A percentile compares a stretch with the other conserved stretches of the same genome.
These are phyloP conservation scores for Puccinia triticina DNA, from an alignment of 1,284 basidiomycete species.

Conservation along the genomic window DNA sequence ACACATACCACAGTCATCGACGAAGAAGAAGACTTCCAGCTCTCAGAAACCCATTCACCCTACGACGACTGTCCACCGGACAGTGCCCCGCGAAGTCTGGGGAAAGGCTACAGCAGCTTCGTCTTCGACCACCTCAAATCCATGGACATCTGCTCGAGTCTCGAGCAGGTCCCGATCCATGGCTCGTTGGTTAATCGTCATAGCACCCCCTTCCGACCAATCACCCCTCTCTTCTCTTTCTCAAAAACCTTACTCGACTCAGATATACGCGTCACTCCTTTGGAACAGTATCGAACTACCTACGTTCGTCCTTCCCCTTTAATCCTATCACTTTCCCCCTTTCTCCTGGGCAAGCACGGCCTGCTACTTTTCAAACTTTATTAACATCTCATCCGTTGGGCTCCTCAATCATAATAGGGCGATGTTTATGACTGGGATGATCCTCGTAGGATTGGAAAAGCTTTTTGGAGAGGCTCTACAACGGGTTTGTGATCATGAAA, in stretches of 20 bases:
- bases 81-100: conserved; percentile 9
- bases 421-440: conserved; percentile 58
- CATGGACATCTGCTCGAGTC: conserved; percentile 49
- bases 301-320: conserved; percentile 16
- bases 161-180: conserved; percentile 56
- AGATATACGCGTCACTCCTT: conserved; percentile 64
- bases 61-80: conserved; percentile 19
- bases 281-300: conserved; percentile 62
- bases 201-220: conserved; percentile 52
- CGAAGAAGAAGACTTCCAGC: conserved; percentile 9
- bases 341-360: background rate
- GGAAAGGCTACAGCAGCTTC: conserved; percentile 32
- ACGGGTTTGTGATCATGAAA: conserved; percentile 60
- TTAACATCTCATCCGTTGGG: background rate
- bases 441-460: conserved; percentile 58
- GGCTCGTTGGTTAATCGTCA: conserved; percentile 53
- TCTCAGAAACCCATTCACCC: background rate
- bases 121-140: conserved; percentile 33
- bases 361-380: background rate
- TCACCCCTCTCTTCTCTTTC: conserved; percentile 58
- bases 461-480: conserved; percentile 61
- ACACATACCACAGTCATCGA: background rate
- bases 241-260: conserved; percentile 60
- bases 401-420: conserved; percentile 13
- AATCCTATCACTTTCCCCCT: background rate